Conservation (phyloP, 495 filamentous ascomycete species). For the Annulohypoxylon nitens region DNA sequence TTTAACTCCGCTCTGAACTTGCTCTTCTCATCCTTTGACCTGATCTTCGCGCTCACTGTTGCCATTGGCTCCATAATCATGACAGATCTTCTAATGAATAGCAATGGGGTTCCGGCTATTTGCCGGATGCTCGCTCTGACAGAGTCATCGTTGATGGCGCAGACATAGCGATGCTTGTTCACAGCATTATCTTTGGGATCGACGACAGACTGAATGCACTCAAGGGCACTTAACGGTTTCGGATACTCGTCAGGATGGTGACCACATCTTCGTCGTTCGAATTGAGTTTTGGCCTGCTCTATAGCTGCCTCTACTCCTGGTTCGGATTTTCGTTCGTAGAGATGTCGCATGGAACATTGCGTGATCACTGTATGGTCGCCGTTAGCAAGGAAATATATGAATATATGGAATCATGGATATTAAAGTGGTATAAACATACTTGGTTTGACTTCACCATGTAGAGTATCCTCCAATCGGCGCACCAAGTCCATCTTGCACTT, state of each 20-base stretch:
- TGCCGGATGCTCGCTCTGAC: conserved; percentile 66
- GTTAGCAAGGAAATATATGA: conserved; percentile 23
- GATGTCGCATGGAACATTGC: conserved; percentile 73
- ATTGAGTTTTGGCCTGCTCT: conserved; percentile 71
- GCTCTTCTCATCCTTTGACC: conserved; percentile 75
- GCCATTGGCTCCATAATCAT: conserved; percentile 89
- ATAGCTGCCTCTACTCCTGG: conserved; percentile 71
- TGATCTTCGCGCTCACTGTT: conserved; percentile 67
- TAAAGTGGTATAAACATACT: conserved; percentile 63
- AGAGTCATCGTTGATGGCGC: conserved; percentile 78
- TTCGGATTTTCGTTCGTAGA: conserved; percentile 71
- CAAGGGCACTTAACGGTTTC: conserved; percentile 76
- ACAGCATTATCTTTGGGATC: conserved; percentile 75
- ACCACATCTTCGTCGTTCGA: conserved; percentile 89
- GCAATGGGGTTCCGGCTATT: conserved; percentile 78
- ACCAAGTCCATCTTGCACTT: conserved; percentile 84
- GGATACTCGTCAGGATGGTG: conserved; percentile 81
- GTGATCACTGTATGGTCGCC: conserved; percentile 55
- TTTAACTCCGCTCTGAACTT: conserved; percentile 83
- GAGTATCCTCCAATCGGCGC: conserved; percentile 75
- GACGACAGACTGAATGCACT: conserved; percentile 83
- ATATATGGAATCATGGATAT: not conserved
- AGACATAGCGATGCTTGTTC: conserved; percentile 93
- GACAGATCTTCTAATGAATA: conserved; percentile 86
- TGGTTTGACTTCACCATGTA: conserved; percentile 87